These are phyloP conservation scores for Collybia sordida DNA, from an alignment of 768 basidiomycete species.

Conservation along the genomic window DNA sequence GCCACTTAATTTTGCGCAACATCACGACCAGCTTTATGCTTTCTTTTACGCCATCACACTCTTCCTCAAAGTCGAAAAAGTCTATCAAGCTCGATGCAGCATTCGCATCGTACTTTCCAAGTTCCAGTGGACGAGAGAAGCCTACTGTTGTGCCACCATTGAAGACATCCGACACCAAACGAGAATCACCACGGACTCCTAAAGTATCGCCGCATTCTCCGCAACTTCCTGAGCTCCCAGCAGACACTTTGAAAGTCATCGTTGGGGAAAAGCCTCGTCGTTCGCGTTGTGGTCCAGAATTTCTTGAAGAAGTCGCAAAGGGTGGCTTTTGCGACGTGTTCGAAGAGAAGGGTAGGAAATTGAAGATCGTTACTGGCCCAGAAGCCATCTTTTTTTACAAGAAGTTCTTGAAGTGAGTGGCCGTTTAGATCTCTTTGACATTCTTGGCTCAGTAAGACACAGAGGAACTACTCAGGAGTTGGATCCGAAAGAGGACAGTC, in stretches of 20 bases:
- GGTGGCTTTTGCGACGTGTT: constrained; percentile 26
- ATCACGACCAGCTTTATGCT: constrained; percentile 12
- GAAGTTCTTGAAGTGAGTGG: constrained; percentile 38
- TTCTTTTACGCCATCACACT: constrained; percentile 15
- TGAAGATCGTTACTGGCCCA: constrained; percentile 40
- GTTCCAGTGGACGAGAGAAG: constrained; percentile 12
- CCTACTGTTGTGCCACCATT: constrained; percentile 3
- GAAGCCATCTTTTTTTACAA: constrained; percentile 42
- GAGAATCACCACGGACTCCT: constrained; percentile 5
- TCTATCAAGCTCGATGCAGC: constrained; percentile 12
- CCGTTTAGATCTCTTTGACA: not conserved
- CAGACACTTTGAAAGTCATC: constrained; percentile 30
- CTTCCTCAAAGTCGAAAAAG: constrained; percentile 15
- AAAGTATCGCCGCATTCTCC: constrained; percentile 7
- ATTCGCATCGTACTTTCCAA: not conserved
- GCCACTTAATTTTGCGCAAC: not conserved
- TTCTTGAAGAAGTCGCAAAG: constrained; percentile 38
- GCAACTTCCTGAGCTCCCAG: constrained; percentile 14
- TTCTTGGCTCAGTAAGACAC: not conserved
- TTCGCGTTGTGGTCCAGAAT: constrained; percentile 44
- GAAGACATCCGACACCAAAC: constrained; percentile 9
- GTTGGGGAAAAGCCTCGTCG: constrained; percentile 39
- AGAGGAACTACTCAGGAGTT: constrained; percentile 15
- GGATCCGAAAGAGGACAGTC: constrained; percentile 10
- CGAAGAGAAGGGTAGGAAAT: constrained; percentile 30